Percentiles rank a stretch among this genome's conserved stretches.
Conservation (phyloP, 495 filamentous ascomycete genomes). For the Tricharina praecox region DNA sequence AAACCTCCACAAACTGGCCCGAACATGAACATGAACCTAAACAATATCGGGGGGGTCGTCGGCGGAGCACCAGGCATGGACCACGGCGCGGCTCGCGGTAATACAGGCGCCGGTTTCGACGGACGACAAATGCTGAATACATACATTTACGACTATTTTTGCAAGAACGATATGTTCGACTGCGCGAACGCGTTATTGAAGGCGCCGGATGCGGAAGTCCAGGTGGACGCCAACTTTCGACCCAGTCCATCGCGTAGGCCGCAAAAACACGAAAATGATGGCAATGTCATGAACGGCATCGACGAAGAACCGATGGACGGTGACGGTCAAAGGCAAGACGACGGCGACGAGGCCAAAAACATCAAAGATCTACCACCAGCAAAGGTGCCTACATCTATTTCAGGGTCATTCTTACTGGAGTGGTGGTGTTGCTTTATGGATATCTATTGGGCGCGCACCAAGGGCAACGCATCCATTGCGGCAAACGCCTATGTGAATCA, state of each 20-base stretch:
- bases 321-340: conserved; percentile 25
- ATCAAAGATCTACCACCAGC: conserved; percentile 57
- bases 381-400: conserved; percentile 43
- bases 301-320: conserved; percentile 67
- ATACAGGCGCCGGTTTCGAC: not conserved
- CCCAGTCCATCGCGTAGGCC: conserved; percentile 25
- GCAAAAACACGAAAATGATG: conserved; percentile 40
- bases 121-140: conserved; percentile 48
- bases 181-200: conserved; percentile 53
- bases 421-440: conserved; percentile 98
- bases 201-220: conserved; percentile 14
- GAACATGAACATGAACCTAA: conserved; percentile 30
- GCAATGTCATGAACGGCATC: conserved; percentile 49
- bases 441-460: conserved; percentile 54
- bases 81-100: conserved; percentile 12
- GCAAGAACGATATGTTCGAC: conserved; percentile 64
- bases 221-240: conserved; percentile 12
- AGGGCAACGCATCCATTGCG: conserved; percentile 8
- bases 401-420: conserved; percentile 71
- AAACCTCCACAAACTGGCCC: conserved; percentile 34
- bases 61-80: conserved; percentile 6
- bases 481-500: conserved; percentile 46
- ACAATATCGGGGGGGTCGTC: conserved; percentile 28
- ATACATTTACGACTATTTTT: conserved; percentile 94
- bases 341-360: conserved; percentile 20